phyloP scores from a whole-genome alignment of 345 rosid species.

The Erodium maritimum region DNA sequence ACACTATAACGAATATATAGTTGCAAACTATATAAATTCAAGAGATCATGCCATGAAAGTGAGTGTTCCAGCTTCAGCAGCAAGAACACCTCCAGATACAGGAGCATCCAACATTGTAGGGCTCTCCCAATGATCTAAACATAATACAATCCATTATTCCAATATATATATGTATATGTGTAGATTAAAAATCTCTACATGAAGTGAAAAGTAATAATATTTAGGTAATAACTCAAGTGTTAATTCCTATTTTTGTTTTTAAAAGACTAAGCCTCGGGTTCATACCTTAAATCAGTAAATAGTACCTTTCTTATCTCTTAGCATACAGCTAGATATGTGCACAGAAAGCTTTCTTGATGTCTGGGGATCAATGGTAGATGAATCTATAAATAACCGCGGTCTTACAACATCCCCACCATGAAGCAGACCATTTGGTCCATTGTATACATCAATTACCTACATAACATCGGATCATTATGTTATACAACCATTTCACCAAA shows the following conservation, averaged over 20 bases:
- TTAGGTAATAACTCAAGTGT: neutral
- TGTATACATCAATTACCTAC: conserved; percentile 81
- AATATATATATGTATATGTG: neutral
- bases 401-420: conserved; percentile 38
- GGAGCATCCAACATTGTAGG: conserved; percentile 97
- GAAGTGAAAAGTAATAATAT: neutral
- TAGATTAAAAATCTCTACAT: too few species aligned
- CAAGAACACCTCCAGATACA: conserved; percentile 92
- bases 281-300: neutral
- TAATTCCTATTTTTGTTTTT: too few species aligned
- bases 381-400: conserved; percentile 63
- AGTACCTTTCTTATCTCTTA: conserved; percentile 57
- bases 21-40: too few species aligned
- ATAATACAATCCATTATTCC: neutral
- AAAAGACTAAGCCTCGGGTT: neutral
- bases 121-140: conserved; percentile 42
- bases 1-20: too few species aligned
- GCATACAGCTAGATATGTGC: conserved; percentile 39
- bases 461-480: conserved; percentile 10
- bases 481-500: conserved; percentile 6
- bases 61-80: conserved; percentile 81
- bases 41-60: conserved; percentile 62
- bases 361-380: conserved; percentile 89
- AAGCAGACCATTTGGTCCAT: conserved; percentile 69
- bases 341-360: conserved; percentile 61